Percentiles rank a stretch among this genome's conserved stretches.
phyloP scores from a whole-genome alignment of 2,329 filamentous ascomycete species.

The Fusarium goolgardi region DNA sequence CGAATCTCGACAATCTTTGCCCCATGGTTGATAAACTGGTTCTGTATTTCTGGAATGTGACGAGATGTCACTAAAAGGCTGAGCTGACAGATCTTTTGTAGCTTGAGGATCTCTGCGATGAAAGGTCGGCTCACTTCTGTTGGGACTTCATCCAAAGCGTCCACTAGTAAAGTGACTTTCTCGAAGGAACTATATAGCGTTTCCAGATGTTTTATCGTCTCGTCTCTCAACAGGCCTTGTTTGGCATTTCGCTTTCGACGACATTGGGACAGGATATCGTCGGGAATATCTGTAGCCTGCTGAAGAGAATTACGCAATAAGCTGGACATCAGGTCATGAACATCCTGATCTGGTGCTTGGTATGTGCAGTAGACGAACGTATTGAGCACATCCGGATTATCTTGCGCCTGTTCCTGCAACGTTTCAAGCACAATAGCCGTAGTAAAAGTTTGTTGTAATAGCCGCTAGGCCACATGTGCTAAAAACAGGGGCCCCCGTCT shows the following conservation, averaged over 20 bases:
- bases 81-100: fast-evolving
- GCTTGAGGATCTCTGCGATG: background rate
- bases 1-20: fast-evolving
- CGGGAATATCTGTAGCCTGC: fast-evolving
- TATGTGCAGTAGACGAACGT: background rate
- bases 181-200: fast-evolving
- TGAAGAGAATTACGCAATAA: background rate
- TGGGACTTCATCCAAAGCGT: fast-evolving
- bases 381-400: fast-evolving
- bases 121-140: background rate
- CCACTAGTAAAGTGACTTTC: background rate
- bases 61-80: background rate
- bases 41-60: background rate
- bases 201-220: fast-evolving
- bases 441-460: fast-evolving
- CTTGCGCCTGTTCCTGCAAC: background rate
- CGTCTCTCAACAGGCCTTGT: background rate
- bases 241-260: background rate
- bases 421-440: background rate
- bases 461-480: no score
- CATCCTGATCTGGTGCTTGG: fast-evolving
- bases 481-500: no score
- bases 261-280: background rate
- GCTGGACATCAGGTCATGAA: background rate
- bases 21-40: background rate